Conservation (phyloP, 345 rosid genomes). For the Noccaea bulbosa region DNA sequence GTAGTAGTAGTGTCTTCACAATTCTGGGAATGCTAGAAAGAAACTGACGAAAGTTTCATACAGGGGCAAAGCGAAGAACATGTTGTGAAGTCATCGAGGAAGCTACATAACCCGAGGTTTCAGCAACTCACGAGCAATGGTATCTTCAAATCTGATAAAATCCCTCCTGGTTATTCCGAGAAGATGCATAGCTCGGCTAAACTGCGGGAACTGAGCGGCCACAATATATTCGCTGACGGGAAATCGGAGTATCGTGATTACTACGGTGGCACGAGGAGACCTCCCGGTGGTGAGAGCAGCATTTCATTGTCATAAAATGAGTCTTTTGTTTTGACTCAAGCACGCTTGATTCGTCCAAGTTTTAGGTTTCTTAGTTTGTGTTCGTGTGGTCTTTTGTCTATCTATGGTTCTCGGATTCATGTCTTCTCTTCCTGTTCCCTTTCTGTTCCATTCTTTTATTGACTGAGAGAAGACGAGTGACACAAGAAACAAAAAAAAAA, state of each 20-base stretch:
- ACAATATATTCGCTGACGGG: constrained; percentile 75
- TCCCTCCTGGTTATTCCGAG: constrained; percentile 68
- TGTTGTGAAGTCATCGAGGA: constrained; percentile 59
- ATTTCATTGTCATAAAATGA: constrained; percentile 41
- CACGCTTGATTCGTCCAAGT: constrained; percentile 1
- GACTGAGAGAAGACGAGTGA: background rate
- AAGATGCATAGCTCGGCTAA: constrained; percentile 69
- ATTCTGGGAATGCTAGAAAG: background rate
- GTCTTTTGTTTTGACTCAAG: background rate
- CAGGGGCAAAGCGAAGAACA: constrained; percentile 59
- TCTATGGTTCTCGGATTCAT: background rate
- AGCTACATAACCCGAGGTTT: constrained; percentile 63
- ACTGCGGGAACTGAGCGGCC: constrained; percentile 77
- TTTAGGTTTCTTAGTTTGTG: constrained; percentile 19
- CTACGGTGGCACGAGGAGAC: constrained; percentile 79
- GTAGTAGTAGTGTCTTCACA: constrained; percentile 15
- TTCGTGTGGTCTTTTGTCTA: constrained; percentile 24
- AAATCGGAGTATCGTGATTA: constrained; percentile 68
- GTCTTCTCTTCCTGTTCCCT: background rate
- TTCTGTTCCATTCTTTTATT: background rate
- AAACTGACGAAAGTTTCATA: background rate
- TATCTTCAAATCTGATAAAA: constrained; percentile 65
- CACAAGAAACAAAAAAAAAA: background rate
- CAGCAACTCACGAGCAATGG: constrained; percentile 70
- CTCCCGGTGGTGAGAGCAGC: constrained; percentile 95